Percentiles rank a stretch among this genome's conserved stretches.
Evolutionary conservation across 192 early-diverging fungal genomes (phyloP).

Genomic region (Backusella circina): DNA sequence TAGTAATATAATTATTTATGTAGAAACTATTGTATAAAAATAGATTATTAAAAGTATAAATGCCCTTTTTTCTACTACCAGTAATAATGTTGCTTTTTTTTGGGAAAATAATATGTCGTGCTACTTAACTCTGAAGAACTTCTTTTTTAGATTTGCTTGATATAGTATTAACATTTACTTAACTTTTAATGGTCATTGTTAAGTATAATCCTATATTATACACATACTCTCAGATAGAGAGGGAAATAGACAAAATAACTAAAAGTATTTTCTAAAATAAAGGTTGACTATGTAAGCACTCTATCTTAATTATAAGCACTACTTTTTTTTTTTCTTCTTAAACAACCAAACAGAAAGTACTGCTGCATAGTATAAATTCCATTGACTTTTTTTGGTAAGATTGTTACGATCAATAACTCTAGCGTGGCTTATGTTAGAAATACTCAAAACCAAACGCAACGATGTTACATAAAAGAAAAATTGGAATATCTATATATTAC

Average conservation of each 20-base stretch:
- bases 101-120: background rate
- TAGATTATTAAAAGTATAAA: background rate
- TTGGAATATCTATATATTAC: background rate
- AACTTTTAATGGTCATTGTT: background rate
- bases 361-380: background rate
- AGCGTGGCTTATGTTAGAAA: background rate
- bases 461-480: background rate
- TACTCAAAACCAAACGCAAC: background rate
- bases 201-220: background rate
- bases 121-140: background rate
- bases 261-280: too few relatives aligned
- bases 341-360: too few relatives aligned
- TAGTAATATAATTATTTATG: background rate
- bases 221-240: too few relatives aligned
- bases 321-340: too few relatives aligned
- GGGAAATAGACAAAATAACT: too few relatives aligned
- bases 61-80: background rate
- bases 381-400: background rate
- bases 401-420: background rate
- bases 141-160: background rate
- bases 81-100: background rate
- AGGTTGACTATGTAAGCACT: too few relatives aligned
- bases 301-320: too few relatives aligned
- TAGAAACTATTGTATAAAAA: background rate
- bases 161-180: background rate